Evolutionary conservation across 176 grass and related monocot species (phyloP), one percentile per base, ranked within the genome.

Genomic region (Chrysopogon serrulatus): DNA sequence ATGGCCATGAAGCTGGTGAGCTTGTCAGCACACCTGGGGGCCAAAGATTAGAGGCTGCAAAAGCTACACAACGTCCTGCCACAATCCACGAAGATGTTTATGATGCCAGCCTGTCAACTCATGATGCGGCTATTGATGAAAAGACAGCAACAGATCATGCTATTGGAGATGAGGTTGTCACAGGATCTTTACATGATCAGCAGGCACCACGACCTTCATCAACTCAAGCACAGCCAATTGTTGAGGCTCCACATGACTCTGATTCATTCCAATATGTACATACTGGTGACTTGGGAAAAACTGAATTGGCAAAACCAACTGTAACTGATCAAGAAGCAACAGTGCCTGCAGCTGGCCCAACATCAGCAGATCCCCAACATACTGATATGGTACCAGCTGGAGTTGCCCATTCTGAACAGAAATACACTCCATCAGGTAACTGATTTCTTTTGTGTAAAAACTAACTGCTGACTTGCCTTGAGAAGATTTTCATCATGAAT

Each of bases 1-100:
- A 79, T 65, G 67, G 11, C 65, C 68, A 26, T 54, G 68, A 80
- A 34, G 37, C 44, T 11, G 35, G 44, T 81, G 77, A 56, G 77
- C 48, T 56, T 67, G 19, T 9, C 4, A 14, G 49, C 26, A 26
- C 60, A 74, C 32, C 33, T 74, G 84, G 73, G 57, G 76, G 39
- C 32, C 76, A 79, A 79, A 86, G 56, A 62, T 72, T 41, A 70
- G 68, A 79, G 57, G 42, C 34, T 35, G 28, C 45, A 37, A 86
- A 86, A 80, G 56, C 18, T 51, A 74, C 12, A 40, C 57, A 37
- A 23, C 68, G 72, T 86, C 6, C 59, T 26, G 68, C 68, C 42
- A 80, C 27, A 63, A 54, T 73, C 13, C 5, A 10, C 53, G 43
- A 74, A 65, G 43, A 80, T 86, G 42, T 26, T n/a, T 32, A 21